phyloP scores from a whole-genome alignment of 108 stramenopile genomes.

The Nannochloropsis gaditana region DNA sequence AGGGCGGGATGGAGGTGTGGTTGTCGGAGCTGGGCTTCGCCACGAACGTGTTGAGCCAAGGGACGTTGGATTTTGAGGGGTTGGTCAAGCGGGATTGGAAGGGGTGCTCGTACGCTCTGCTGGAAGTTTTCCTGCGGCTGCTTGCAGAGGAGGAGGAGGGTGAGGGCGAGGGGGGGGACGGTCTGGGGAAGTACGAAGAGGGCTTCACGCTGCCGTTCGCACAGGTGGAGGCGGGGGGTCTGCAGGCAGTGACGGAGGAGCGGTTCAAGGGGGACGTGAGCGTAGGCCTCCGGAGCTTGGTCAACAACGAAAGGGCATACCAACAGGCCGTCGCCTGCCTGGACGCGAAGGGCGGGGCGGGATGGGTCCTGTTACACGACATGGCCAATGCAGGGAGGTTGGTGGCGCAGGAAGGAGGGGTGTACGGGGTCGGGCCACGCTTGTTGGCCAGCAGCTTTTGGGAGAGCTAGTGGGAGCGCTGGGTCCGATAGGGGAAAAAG shows the following conservation, averaged over 20 bases:
- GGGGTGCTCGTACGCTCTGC: background rate
- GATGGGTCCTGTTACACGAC: background rate
- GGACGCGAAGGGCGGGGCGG: background rate
- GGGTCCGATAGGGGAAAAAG: background rate
- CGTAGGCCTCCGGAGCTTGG: background rate
- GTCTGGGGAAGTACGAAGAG: background rate
- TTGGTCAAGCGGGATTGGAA: conserved; percentile 13
- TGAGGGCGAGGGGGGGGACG: background rate
- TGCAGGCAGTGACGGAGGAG: background rate
- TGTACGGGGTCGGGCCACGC: background rate
- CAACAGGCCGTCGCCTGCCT: background rate
- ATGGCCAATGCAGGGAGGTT: background rate
- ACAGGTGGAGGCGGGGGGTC: background rate
- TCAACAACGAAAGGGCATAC: background rate
- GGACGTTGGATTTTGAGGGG: background rate
- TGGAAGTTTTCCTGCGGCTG: conserved; percentile 6
- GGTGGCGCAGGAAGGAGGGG: background rate
- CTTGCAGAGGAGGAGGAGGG: background rate
- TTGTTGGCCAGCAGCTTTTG: background rate
- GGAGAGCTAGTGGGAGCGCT: background rate
- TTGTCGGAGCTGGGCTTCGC: conserved; percentile 17
- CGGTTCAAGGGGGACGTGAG: background rate
- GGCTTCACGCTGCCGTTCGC: background rate
- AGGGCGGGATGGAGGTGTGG: conserved; percentile 17
- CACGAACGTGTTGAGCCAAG: conserved; percentile 10